These are phyloP conservation scores for Pestalotiopsis sp. DNA, from an alignment of 2,329 filamentous ascomycete genomes.

Conservation along the genomic window DNA sequence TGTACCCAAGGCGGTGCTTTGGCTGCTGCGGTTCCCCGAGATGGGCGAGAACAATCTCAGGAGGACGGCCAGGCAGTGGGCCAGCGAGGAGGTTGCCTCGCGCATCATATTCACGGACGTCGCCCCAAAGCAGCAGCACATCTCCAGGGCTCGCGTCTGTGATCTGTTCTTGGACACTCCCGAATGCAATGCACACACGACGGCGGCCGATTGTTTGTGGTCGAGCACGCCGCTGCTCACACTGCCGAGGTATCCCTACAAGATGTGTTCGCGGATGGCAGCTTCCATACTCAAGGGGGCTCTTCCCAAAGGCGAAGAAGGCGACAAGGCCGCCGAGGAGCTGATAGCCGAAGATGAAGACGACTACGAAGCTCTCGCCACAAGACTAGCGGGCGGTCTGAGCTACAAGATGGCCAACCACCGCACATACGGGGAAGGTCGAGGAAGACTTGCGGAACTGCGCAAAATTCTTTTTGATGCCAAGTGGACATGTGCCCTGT, in stretches of 20 bases:
- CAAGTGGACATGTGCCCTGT: slow-evolving; percentile 85
- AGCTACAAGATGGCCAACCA: slow-evolving; percentile 51
- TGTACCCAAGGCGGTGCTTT: slow-evolving; percentile 86
- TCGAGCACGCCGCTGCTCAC: slow-evolving; percentile 92
- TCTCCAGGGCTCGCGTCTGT: slow-evolving; percentile 86
- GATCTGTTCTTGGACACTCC: slow-evolving; percentile 97
- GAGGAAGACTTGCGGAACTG: slow-evolving; percentile 76
- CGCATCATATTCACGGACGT: slow-evolving; percentile 96
- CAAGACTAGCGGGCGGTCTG: slow-evolving; percentile 66
- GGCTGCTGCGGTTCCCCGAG: slow-evolving; percentile 96
- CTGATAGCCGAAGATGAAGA: slow-evolving; percentile 78
- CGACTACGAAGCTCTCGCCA: slow-evolving; percentile 81
- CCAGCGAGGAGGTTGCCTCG: slow-evolving; percentile 79
- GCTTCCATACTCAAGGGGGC: slow-evolving; percentile 92
- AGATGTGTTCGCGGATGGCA: slow-evolving; percentile 99
- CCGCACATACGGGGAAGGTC: slow-evolving; percentile 52
- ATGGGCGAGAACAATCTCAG: slow-evolving; percentile 85
- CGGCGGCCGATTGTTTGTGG: slow-evolving; percentile 95
- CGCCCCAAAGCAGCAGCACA: slow-evolving; percentile 91
- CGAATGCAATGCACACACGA: slow-evolving; percentile 98
- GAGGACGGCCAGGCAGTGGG: slow-evolving; percentile 81
- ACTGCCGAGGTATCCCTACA: slow-evolving; percentile 88
- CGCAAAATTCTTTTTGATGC: slow-evolving; percentile 80
- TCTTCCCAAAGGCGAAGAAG: slow-evolving; percentile 72
- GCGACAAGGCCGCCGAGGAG: slow-evolving; percentile 68